phyloP scores from a whole-genome alignment of 805 yeast species.

The Zygosaccharomyces gambellarensis region DNA sequence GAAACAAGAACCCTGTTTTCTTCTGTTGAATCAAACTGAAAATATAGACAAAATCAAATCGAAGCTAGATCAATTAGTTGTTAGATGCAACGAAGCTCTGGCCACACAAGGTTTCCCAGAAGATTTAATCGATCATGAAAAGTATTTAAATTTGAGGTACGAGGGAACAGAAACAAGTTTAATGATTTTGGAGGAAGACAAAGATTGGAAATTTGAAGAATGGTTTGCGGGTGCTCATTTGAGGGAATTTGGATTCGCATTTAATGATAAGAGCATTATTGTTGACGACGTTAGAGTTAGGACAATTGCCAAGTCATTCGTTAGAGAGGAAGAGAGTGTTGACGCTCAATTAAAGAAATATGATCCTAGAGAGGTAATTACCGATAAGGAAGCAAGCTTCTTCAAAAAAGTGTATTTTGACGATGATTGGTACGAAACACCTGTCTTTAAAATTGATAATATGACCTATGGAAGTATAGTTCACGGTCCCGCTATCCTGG shows the following conservation, averaged over 20 bases:
- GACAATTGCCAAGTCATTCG: constrained; percentile 57
- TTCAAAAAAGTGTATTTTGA: constrained; percentile 54
- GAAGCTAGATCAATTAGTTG: constrained; percentile 43
- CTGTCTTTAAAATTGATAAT: constrained; percentile 50
- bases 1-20: constrained; percentile 63
- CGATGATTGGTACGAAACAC: constrained; percentile 44
- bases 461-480: constrained; percentile 49
- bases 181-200: constrained; percentile 46
- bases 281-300: constrained; percentile 73
- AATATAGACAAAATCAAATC: constrained; percentile 36
- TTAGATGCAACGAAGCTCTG: constrained; percentile 40
- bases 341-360: constrained; percentile 49
- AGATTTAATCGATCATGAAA: constrained; percentile 48
- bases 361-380: constrained; percentile 22
- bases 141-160: constrained; percentile 70
- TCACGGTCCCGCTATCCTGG: constrained; percentile 68
- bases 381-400: constrained; percentile 30
- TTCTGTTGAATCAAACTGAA: constrained; percentile 33
- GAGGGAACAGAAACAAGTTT: constrained; percentile 83
- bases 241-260: constrained; percentile 68
- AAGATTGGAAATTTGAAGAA: constrained; percentile 31
- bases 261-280: constrained; percentile 50
- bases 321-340: constrained; percentile 38
- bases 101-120: constrained; percentile 49
- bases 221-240: constrained; percentile 53